Evolutionary conservation across 306 rosid genomes (phyloP).

Genomic region (Glycine soja): DNA sequence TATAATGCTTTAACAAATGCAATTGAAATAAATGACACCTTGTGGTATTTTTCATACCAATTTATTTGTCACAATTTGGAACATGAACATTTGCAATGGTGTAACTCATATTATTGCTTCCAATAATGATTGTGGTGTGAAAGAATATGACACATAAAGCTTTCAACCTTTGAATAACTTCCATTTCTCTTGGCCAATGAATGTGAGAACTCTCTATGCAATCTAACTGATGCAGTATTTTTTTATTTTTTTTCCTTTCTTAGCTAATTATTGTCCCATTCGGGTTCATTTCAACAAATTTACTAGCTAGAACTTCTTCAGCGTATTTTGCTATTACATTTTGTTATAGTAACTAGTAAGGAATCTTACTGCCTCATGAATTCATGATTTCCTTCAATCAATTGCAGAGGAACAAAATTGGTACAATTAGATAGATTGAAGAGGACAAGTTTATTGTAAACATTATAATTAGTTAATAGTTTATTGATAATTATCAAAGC

Average conservation of each 20-base stretch:
- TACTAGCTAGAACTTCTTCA: too few relatives aligned
- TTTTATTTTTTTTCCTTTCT: neutral
- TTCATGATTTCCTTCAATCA: too few relatives aligned
- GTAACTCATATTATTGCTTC: slow-evolving; percentile 81
- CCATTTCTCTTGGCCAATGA: slow-evolving; percentile 86
- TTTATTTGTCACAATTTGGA: slow-evolving; percentile 25
- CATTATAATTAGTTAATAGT: too few relatives aligned
- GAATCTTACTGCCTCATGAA: too few relatives aligned
- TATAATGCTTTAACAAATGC: slow-evolving; percentile 92
- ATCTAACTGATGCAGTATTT: slow-evolving; percentile 12
- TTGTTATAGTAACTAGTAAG: too few relatives aligned
- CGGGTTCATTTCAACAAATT: neutral
- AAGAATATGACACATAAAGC: slow-evolving; percentile 80
- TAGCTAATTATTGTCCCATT: slow-evolving; percentile 6
- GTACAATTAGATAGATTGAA: too few relatives aligned
- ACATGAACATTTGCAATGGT: slow-evolving; percentile 62
- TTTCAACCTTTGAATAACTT: slow-evolving; percentile 81
- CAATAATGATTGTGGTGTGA: slow-evolving; percentile 75
- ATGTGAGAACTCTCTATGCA: slow-evolving; percentile 64
- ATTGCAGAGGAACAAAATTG: too few relatives aligned
- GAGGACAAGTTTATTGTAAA: too few relatives aligned
- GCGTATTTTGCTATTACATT: too few relatives aligned
- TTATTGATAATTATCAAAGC: too few relatives aligned
- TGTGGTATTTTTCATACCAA: slow-evolving; percentile 58
- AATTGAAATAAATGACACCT: slow-evolving; percentile 78